Percentiles rank a stretch among this genome's conserved stretches.
phyloP scores from a whole-genome alignment of 495 filamentous ascomycete genomes.

The Neurospora pannonica region DNA sequence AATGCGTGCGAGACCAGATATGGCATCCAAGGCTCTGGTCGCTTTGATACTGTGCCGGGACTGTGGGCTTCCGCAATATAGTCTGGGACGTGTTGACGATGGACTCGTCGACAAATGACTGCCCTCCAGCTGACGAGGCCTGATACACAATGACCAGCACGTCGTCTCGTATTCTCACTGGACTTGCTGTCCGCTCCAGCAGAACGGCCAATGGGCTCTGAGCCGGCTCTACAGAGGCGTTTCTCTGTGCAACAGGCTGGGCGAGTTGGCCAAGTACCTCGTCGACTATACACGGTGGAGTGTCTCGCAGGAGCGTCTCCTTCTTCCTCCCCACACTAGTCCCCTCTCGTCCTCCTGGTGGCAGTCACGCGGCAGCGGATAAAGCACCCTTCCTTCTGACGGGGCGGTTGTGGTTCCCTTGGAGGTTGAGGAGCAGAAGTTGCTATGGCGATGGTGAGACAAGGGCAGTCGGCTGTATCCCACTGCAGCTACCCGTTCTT shows the following conservation, averaged over 20 bases:
- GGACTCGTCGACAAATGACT: constrained; percentile 3
- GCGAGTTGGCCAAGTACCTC: constrained; percentile 24
- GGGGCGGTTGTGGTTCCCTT: background rate
- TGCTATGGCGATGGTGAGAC: constrained; percentile 16
- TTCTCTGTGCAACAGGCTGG: constrained; percentile 31
- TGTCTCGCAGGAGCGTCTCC: constrained; percentile 19
- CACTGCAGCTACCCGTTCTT: constrained; percentile 26
- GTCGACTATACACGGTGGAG: constrained; percentile 22
- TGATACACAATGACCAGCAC: constrained; percentile 24
- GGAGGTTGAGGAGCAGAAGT: background rate
- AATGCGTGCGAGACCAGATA: constrained; percentile 10
- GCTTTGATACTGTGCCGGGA: background rate
- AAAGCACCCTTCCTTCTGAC: constrained; percentile 23
- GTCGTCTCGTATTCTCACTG: constrained; percentile 26
- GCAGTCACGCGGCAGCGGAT: constrained; percentile 38
- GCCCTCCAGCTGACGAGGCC: constrained; percentile 23
- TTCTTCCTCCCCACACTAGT: background rate
- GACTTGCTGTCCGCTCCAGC: constrained; percentile 8
- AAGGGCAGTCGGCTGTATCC: constrained; percentile 22
- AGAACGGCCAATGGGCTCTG: constrained; percentile 32
- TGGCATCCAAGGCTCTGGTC: constrained; percentile 10
- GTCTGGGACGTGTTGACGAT: constrained; percentile 15
- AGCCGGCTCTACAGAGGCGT: constrained; percentile 33
- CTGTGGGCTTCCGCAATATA: constrained; percentile 26
- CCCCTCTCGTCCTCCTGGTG: background rate